Evolutionary conservation across 129 eudicot species (phyloP).

Genomic region (Lactuca sativa): DNA sequence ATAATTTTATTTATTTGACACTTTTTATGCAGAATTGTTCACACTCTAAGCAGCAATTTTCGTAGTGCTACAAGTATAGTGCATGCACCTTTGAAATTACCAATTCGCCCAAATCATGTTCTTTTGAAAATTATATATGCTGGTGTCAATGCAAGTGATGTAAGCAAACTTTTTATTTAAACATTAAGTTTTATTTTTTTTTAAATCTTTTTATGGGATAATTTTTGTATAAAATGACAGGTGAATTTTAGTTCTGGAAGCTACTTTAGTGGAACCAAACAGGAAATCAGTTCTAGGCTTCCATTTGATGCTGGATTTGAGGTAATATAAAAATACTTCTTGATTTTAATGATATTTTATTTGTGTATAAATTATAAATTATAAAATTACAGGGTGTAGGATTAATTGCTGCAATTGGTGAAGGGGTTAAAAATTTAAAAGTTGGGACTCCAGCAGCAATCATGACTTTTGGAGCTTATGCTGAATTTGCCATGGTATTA

Average conservation of each 20-base stretch:
- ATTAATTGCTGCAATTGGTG: constrained; percentile 83
- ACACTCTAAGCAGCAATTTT: constrained; percentile 79
- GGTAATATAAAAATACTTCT: constrained; percentile 40
- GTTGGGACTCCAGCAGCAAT: constrained; percentile 92
- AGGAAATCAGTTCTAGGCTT: constrained; percentile 59
- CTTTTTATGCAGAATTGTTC: constrained; percentile 62
- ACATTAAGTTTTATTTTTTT: background rate
- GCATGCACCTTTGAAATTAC: constrained; percentile 55
- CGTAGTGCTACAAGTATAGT: constrained; percentile 74
- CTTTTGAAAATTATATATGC: constrained; percentile 88
- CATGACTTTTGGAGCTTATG: constrained; percentile 87
- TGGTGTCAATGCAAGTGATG: constrained; percentile 98
- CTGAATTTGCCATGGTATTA: constrained; percentile 75
- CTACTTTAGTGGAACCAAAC: constrained; percentile 67
- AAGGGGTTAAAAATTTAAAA: constrained; percentile 63
- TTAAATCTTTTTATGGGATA: background rate
- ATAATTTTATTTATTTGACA: constrained; percentile 15
- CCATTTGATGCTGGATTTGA: constrained; percentile 97
- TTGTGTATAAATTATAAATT: background rate
- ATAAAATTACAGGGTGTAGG: constrained; percentile 79
- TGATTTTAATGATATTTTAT: background rate
- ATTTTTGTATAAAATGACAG: constrained; percentile 45
- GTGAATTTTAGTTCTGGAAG: constrained; percentile 94
- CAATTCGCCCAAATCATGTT: constrained; percentile 72
- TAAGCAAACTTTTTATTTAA: constrained; percentile 20